Evolutionary conservation across 2,329 filamentous ascomycete genomes (phyloP).

Genomic region (Aspergillus cejpii): DNA sequence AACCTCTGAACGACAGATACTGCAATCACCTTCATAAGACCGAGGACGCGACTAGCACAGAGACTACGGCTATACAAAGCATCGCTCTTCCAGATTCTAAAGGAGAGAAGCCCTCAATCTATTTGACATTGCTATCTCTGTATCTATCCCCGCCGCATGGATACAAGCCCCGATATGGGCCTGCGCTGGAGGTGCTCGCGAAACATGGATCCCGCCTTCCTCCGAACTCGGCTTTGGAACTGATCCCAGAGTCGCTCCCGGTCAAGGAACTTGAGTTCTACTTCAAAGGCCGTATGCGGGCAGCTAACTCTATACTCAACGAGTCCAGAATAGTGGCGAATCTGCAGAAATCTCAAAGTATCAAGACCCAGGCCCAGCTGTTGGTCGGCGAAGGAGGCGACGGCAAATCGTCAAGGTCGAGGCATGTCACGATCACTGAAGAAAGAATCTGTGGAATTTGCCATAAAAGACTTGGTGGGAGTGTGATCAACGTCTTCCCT

Average conservation of each 20-base stretch:
- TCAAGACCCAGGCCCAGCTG: conserved; percentile 67
- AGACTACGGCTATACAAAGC: conserved; percentile 30
- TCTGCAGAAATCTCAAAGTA: conserved; percentile 69
- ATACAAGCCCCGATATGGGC: conserved; percentile 64
- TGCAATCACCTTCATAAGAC: conserved; percentile 77
- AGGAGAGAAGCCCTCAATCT: conserved; percentile 67
- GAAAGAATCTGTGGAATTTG: conserved; percentile 88
- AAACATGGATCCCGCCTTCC: conserved; percentile 88
- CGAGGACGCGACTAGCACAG: conserved; percentile 42
- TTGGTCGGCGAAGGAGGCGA: conserved; percentile 61
- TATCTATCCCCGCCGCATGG: conserved; percentile 76
- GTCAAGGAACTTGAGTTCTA: conserved; percentile 78
- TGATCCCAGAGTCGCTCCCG: conserved; percentile 75
- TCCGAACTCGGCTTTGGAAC: conserved; percentile 72
- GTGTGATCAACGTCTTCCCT: conserved; percentile 82
- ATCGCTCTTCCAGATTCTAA: conserved; percentile 45
- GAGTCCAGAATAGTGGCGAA: conserved; percentile 70
- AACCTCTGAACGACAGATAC: conserved; percentile 52
- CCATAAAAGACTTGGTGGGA: conserved; percentile 84
- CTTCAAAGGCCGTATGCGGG: conserved; percentile 83
- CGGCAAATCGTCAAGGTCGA: conserved; percentile 51
- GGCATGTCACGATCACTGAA: conserved; percentile 74
- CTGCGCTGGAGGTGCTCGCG: conserved; percentile 80
- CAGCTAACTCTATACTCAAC: conserved; percentile 73
- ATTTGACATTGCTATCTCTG: conserved; percentile 80